Conservation (phyloP, 306 rosid species). For the Begonia peltatifolia region DNA sequence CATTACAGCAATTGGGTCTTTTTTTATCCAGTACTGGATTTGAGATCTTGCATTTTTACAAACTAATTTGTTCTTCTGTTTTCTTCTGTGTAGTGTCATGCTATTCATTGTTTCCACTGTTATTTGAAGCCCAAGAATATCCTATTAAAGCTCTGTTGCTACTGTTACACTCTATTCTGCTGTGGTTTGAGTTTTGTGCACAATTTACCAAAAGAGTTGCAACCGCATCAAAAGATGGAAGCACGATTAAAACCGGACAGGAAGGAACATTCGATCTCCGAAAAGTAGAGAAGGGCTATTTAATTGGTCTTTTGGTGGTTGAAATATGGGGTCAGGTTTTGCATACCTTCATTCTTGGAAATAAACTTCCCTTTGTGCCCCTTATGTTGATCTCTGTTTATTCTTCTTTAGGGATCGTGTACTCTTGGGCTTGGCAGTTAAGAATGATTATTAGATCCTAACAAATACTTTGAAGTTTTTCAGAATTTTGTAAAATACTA, state of each 20-base stretch:
- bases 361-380: conserved; percentile 59
- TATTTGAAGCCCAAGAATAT: conserved; percentile 71
- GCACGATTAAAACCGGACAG: conserved; percentile 5
- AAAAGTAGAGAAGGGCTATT: conserved; percentile 34
- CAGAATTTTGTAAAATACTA: too few relatives aligned
- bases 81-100: conserved; percentile 52
- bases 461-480: too few relatives aligned
- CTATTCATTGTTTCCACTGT: conserved; percentile 71
- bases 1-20: too few relatives aligned
- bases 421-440: conserved; percentile 88
- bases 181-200: conserved; percentile 67
- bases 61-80: conserved; percentile 7
- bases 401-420: conserved; percentile 59
- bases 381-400: conserved; percentile 66
- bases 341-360: conserved; percentile 56
- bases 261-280: conserved; percentile 29
- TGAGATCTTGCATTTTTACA: too few relatives aligned
- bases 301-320: conserved; percentile 49
- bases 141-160: conserved; percentile 64
- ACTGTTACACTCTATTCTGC: conserved; percentile 46
- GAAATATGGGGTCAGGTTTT: conserved; percentile 79
- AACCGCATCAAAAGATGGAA: conserved; percentile 10
- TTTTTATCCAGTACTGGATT: too few relatives aligned
- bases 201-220: conserved; percentile 27
- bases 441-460: conserved; percentile 27